Conservation (phyloP, 495 filamentous ascomycete genomes). For the Aspergillus avenaceus region DNA sequence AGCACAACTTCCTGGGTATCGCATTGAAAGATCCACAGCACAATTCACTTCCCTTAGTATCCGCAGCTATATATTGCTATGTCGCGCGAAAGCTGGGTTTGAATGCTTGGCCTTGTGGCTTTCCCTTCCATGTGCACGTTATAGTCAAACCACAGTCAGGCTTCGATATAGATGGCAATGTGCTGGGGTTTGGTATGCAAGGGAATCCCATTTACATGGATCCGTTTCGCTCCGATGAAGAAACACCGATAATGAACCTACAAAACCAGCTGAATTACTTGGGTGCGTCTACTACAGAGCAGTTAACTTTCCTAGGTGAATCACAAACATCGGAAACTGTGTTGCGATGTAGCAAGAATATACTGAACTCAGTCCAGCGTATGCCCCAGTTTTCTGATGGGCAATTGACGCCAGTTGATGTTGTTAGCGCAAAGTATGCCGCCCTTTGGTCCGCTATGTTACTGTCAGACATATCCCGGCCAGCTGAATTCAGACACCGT, state of each 20-base stretch:
- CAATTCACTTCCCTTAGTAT: conserved; percentile 74
- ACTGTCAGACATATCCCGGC: conserved; percentile 42
- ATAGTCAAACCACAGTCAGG: conserved; percentile 58
- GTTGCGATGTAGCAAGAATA: conserved; percentile 75
- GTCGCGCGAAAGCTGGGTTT: conserved; percentile 64
- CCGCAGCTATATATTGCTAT: conserved; percentile 67
- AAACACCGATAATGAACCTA: conserved; percentile 58
- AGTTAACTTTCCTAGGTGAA: conserved; percentile 54
- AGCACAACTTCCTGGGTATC: conserved; percentile 81
- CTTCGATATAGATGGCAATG: conserved; percentile 60
- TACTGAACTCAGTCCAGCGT: conserved; percentile 57
- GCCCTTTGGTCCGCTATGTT: conserved; percentile 76
- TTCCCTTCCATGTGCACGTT: conserved; percentile 77
- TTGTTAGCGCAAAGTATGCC: conserved; percentile 68
- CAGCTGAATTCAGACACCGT: conserved; percentile 54
- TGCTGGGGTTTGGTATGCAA: conserved; percentile 35
- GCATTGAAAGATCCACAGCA: conserved; percentile 57
- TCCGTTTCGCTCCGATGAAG: conserved; percentile 67
- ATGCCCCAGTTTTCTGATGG: conserved; percentile 21
- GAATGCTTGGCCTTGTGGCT: conserved; percentile 66
- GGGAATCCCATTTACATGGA: conserved; percentile 72
- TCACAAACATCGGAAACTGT: conserved; percentile 63
- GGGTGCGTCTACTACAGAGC: conserved; percentile 51
- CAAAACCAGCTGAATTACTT: conserved; percentile 56
- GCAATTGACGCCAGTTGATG: conserved; percentile 37